Evolutionary conservation across 106 monocot species (phyloP).

Genomic region (Amphibolis antarctica): DNA sequence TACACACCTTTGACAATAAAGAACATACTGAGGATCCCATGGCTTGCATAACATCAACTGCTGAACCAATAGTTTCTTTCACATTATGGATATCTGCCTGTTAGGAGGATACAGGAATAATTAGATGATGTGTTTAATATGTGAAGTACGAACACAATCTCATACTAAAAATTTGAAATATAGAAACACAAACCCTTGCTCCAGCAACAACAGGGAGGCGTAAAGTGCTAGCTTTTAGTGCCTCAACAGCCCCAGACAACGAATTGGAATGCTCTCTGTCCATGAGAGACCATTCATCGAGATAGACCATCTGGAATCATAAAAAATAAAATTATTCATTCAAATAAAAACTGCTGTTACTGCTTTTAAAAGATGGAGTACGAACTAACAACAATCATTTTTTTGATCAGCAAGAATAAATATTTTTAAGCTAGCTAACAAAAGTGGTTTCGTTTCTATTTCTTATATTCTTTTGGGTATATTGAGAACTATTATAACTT

Average conservation of each 20-base stretch:
- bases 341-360: background rate
- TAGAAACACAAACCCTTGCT: slow-evolving; percentile 47
- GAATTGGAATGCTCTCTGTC: slow-evolving; percentile 71
- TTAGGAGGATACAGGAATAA: background rate
- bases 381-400: too few relatives aligned
- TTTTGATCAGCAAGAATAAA: background rate
- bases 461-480: background rate
- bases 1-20: slow-evolving; percentile 18
- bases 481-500: background rate
- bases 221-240: slow-evolving; percentile 84
- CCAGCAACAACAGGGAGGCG: slow-evolving; percentile 90
- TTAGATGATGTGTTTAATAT: background rate
- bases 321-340: slow-evolving; percentile 2
- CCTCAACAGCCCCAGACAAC: slow-evolving; percentile 64
- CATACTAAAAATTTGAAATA: background rate
- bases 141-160: background rate
- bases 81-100: slow-evolving; percentile 21
- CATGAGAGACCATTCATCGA: slow-evolving; percentile 70
- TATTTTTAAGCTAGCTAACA: background rate
- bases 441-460: background rate
- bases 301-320: slow-evolving; percentile 52
- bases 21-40: slow-evolving; percentile 20
- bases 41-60: slow-evolving; percentile 26
- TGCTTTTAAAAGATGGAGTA: background rate
- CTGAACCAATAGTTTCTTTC: slow-evolving; percentile 15